Evolutionary conservation across 495 filamentous ascomycete species (phyloP), one percentile per base, ranked within the genome.

Genomic region (Cryomyces minteri): DNA sequence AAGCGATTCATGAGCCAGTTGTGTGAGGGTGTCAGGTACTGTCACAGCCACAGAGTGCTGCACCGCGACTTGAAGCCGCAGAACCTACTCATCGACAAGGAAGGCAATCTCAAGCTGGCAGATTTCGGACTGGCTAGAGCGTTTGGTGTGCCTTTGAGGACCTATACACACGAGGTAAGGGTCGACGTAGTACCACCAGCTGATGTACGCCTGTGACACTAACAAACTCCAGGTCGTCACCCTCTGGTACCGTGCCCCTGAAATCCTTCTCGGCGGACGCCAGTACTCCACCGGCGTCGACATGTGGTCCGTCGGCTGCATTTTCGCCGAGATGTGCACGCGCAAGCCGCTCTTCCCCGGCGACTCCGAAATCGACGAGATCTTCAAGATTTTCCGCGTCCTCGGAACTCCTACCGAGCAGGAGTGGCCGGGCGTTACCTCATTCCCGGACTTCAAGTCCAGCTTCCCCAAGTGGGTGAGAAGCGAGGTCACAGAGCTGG

Each of bases 311-410:
- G 78, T 88, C 43, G 90, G 90, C 38, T 94, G 90, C 60, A 99
- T 99, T 63, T 99, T 99, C 62, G 90, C 92, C 10, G 90, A 99
- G 65, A 96, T 99, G 92, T 94, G 87, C 70, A 99, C 92, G 11
- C 81, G 86, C 55, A 96, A 95, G 64, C 88, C 90, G 5, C 67
- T 96, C 9, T 96, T 99, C 71, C 90, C 90, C 29, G 90, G 90
- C 34, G 92, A 99, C 61, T 94, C 87, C 2, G 90, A 99, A 61
- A 96, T 99, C 63, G 90, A 99, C 54, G 92, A 99, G 67, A 96
- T 99, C 54, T 96, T 96, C 71, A 96, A 94, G 66, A 99, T 96
- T 54, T 99, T 99, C 77, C 73, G 90, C 45, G 64, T 93, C 30
- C 76, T 96, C 40, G 92, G 92, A 51, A 99, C 90, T 5, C 90